Conservation (phyloP, 2,329 filamentous ascomycete genomes). For the Scopulariopsis brevicaulis region DNA sequence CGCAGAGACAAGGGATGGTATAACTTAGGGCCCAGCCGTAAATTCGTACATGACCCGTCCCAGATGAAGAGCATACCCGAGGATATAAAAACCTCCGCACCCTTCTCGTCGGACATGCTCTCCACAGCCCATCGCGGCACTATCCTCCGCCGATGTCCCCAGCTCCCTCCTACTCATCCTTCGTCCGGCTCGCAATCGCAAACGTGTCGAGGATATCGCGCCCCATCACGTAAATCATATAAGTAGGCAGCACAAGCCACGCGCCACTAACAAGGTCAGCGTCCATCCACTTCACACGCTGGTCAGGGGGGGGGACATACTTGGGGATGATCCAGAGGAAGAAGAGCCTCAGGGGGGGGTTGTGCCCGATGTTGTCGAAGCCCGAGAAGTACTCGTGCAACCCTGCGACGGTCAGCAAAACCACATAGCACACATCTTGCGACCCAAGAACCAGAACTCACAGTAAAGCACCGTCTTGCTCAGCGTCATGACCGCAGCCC, state of each 20-base stretch:
- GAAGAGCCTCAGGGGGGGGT: constrained; percentile 29
- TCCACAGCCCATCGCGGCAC: too few species aligned
- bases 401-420: constrained; percentile 22
- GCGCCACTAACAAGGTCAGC: constrained; percentile 26
- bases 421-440: not conserved
- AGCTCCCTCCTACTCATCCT: constrained; percentile 22
- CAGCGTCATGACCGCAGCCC: constrained; percentile 46
- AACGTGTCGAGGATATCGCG: constrained; percentile 36
- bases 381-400: constrained; percentile 43
- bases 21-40: not conserved
- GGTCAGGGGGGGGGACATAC: constrained; percentile 22
- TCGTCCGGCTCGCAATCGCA: constrained; percentile 23
- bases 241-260: constrained; percentile 41
- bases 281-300: not conserved
- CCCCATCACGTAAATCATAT: constrained; percentile 38
- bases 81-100: too few species aligned
- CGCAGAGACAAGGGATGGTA: not conserved
- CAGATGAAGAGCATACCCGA: not conserved
- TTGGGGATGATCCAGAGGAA: constrained; percentile 48
- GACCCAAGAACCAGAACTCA: constrained; percentile 19
- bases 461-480: constrained; percentile 53
- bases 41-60: not conserved
- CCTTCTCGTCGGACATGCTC: too few species aligned
- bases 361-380: constrained; percentile 47
- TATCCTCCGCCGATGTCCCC: not conserved